Conservation (phyloP, 2,329 filamentous ascomycete species). For the Trichoderma atroviride region DNA sequence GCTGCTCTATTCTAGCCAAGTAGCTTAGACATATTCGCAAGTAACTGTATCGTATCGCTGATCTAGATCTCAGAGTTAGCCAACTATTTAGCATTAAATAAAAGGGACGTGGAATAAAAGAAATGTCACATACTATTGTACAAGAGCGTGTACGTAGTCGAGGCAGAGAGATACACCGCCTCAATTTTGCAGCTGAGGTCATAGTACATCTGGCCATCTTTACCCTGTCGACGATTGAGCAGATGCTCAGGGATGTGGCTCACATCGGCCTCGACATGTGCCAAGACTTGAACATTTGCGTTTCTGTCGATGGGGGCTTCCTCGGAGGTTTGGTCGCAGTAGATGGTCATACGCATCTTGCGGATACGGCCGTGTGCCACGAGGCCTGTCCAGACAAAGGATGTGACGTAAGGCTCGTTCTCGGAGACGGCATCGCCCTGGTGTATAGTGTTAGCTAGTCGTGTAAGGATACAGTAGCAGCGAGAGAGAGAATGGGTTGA, state of each 20-base stretch:
- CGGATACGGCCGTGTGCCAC: constrained; percentile 40
- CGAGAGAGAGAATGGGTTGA: no score
- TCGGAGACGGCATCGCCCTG: constrained; percentile 46
- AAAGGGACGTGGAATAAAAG: constrained; percentile 29
- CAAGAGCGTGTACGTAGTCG: constrained; percentile 48
- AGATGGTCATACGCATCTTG: constrained; percentile 43
- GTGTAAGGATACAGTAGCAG: neutral
- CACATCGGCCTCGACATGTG: constrained; percentile 46
- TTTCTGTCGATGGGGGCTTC: constrained; percentile 43
- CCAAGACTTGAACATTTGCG: constrained; percentile 42
- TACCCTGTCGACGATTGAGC: constrained; percentile 39
- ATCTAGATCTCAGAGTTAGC: constrained; percentile 32
- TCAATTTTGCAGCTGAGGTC: constrained; percentile 46
- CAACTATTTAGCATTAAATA: no score
- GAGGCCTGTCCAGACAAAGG: constrained; percentile 38
- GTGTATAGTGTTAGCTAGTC: constrained; percentile 1
- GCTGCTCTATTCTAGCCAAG: neutral
- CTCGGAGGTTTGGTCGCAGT: constrained; percentile 38
- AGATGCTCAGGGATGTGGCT: constrained; percentile 45
- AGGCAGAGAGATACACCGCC: constrained; percentile 46
- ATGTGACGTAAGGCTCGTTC: constrained; percentile 42
- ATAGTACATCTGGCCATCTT: constrained; percentile 46
- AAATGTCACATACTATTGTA: constrained; percentile 42
- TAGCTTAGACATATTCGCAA: constrained; percentile 46
- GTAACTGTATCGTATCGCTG: constrained; percentile 47